Evolutionary conservation across 2,329 filamentous ascomycete genomes (phyloP).

Genomic region (Botrytis tulipae): DNA sequence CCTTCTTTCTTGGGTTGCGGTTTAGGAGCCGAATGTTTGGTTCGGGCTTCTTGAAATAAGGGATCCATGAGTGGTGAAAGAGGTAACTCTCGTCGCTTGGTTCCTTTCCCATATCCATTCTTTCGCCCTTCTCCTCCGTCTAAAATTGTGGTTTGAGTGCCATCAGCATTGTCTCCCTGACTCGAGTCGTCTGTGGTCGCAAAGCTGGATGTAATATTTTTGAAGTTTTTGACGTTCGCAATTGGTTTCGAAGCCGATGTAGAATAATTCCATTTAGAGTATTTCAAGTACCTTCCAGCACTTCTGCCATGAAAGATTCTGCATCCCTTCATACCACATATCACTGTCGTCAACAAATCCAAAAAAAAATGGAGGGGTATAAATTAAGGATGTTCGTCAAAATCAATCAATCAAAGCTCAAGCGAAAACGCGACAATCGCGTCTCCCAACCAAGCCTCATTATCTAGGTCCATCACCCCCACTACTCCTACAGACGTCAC

Average conservation of each 20-base stretch:
- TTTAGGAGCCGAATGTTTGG: constrained; percentile 34
- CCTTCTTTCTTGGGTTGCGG: constrained; percentile 43
- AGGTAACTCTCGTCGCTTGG: constrained; percentile 39
- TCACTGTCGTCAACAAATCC: neutral
- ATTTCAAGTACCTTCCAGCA: constrained; percentile 18
- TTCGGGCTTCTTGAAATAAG: constrained; percentile 39
- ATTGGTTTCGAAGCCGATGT: neutral
- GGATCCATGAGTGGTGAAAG: constrained; percentile 50
- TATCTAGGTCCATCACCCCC: neutral
- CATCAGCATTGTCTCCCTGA: neutral
- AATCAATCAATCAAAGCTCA: constrained; percentile 10
- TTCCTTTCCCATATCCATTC: neutral
- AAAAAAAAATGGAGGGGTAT: neutral
- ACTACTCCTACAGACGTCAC: neutral
- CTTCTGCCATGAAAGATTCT: constrained; percentile 28
- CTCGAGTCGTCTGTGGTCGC: neutral
- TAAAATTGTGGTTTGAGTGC: neutral
- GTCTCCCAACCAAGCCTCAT: constrained; percentile 22
- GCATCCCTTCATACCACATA: constrained; percentile 37
- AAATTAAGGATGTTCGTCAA: constrained; percentile 1
- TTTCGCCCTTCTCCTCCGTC: neutral
- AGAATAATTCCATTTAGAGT: neutral
- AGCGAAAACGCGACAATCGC: constrained; percentile 25
- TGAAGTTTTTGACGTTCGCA: neutral
- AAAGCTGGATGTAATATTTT: neutral